phyloP scores from a whole-genome alignment of 768 basidiomycete genomes.

The Kwoniella mangroviensis region DNA sequence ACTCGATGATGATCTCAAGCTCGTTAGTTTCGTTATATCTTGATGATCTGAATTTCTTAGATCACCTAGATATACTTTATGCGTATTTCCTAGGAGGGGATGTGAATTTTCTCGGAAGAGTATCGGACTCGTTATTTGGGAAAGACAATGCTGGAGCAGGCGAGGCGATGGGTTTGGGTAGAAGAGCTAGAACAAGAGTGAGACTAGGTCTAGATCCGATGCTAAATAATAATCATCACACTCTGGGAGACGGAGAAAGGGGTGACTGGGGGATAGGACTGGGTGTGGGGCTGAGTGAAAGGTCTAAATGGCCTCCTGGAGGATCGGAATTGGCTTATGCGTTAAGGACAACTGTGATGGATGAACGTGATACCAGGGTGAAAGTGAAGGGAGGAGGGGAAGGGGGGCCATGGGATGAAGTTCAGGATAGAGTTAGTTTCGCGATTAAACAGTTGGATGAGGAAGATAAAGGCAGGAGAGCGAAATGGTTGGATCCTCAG shows the following conservation, averaged over 20 bases:
- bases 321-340: constrained; percentile 83
- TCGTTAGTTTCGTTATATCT: constrained; percentile 70
- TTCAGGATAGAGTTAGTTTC: constrained; percentile 69
- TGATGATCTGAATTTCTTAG: constrained; percentile 75
- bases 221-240: background rate
- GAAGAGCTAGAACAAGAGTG: constrained; percentile 49
- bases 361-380: constrained; percentile 65
- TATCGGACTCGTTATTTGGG: constrained; percentile 75
- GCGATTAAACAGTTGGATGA: constrained; percentile 73
- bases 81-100: constrained; percentile 55
- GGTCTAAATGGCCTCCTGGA: constrained; percentile 83
- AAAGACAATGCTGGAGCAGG: constrained; percentile 63
- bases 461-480: constrained; percentile 62
- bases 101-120: constrained; percentile 67
- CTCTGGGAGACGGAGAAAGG: constrained; percentile 62
- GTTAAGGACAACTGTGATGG: constrained; percentile 80
- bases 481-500: constrained; percentile 80
- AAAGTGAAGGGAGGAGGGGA: constrained; percentile 19
- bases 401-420: constrained; percentile 47
- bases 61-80: constrained; percentile 61
- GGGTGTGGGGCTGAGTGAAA: constrained; percentile 71
- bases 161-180: constrained; percentile 45
- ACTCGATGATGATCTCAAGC: constrained; percentile 55
- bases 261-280: constrained; percentile 67
- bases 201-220: constrained; percentile 46